Percentiles rank a stretch among this genome's conserved stretches.
Evolutionary conservation across 176 grass and related monocot genomes (phyloP).

Genomic region (Eragrostis nindensis): DNA sequence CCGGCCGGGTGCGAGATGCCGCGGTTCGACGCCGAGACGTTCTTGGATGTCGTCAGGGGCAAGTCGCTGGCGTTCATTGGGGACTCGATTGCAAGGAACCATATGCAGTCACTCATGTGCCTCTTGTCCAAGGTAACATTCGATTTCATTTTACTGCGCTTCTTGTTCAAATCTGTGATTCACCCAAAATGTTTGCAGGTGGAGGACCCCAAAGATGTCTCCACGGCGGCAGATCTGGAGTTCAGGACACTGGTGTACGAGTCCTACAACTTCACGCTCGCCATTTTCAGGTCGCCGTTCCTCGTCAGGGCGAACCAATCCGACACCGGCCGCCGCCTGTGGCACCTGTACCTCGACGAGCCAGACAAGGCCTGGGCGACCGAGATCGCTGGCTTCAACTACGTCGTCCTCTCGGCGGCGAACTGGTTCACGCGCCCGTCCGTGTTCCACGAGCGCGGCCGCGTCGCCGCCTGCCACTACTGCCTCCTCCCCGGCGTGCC

Average conservation of each 20-base stretch:
- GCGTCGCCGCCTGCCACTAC: conserved; percentile 55
- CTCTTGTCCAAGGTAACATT: conserved; percentile 60
- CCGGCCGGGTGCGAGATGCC: conserved; percentile 58
- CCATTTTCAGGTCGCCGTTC: conserved; percentile 71
- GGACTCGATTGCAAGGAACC: conserved; percentile 82
- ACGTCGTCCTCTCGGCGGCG: conserved; percentile 58
- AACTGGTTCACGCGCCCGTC: conserved; percentile 64
- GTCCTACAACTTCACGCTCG: conserved; percentile 57
- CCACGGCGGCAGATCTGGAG: not conserved
- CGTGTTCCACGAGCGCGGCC: conserved; percentile 47
- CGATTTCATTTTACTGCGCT: not conserved
- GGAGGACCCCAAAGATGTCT: conserved; percentile 41
- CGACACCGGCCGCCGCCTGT: conserved; percentile 32
- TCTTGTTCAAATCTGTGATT: not conserved
- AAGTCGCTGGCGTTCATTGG: conserved; percentile 69
- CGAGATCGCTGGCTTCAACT: conserved; percentile 44
- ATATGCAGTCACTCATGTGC: conserved; percentile 83
- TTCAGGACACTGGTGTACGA: conserved; percentile 43
- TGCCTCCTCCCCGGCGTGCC: conserved; percentile 50
- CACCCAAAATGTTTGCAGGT: too few species aligned
- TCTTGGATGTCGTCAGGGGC: conserved; percentile 46
- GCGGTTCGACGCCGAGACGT: conserved; percentile 59
- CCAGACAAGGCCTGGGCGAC: conserved; percentile 53
- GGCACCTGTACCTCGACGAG: conserved; percentile 68
- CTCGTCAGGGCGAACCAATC: conserved; percentile 47